A percentile compares a stretch with the other conserved stretches of the same genome.
Conservation (phyloP, 139 green algal genomes). For the Micromonas pusilla region DNA sequence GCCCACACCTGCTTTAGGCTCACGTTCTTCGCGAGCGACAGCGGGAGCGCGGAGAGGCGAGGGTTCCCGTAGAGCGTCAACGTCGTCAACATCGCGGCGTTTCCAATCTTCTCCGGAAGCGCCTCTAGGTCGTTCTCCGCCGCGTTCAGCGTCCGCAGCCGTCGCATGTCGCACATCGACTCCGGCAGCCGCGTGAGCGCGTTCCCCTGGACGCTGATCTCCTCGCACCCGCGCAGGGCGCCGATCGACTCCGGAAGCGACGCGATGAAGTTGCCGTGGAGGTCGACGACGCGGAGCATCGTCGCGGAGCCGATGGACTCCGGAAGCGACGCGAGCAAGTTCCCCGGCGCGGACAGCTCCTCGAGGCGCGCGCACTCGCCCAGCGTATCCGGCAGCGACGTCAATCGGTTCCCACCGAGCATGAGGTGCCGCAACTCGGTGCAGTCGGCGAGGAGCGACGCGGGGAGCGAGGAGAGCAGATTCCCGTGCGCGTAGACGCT, state of each 20-base stretch:
- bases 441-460: background rate
- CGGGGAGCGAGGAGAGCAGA: background rate
- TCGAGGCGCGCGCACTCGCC: background rate
- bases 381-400: background rate
- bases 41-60: background rate
- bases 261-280: slow-evolving; percentile 3
- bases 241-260: slow-evolving; percentile 8
- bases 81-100: slow-evolving; percentile 11
- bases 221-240: slow-evolving; percentile 18
- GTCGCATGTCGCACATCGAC: background rate
- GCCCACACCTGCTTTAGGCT: background rate
- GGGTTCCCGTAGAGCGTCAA: slow-evolving; percentile 13
- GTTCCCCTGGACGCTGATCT: slow-evolving; percentile 37
- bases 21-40: background rate
- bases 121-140: slow-evolving; percentile 4
- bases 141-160: slow-evolving; percentile 22
- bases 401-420: slow-evolving; percentile 2
- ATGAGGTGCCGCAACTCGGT: background rate
- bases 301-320: background rate
- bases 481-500: slow-evolving; percentile 15
- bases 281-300: background rate
- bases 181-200: background rate
- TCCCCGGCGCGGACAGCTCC: background rate
- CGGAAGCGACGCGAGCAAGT: background rate
- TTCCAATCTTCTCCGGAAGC: background rate